phyloP scores from a whole-genome alignment of 1,139 yeast species.

The Geotrichum carabidarum region DNA sequence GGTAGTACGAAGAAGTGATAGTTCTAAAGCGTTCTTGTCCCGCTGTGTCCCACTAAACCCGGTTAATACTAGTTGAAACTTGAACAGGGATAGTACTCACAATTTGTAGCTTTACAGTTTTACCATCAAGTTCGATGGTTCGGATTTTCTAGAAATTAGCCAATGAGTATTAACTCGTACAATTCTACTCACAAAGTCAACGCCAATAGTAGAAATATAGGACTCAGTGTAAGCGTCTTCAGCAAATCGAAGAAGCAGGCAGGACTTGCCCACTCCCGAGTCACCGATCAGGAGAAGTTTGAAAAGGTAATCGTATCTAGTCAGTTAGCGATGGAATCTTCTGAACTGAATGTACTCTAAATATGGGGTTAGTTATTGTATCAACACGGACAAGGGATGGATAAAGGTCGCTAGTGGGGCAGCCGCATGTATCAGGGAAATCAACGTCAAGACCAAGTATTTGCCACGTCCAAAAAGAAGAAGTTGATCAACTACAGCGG shows the following conservation, averaged over 20 bases:
- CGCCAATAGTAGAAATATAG: slow-evolving; percentile 96
- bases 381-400: too few species aligned
- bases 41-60: slow-evolving; percentile 82
- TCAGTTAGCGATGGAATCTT: slow-evolving; percentile 3
- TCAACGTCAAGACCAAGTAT: not conserved
- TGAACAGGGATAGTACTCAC: slow-evolving; percentile 22
- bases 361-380: not conserved
- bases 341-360: not conserved
- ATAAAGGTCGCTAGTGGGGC: not conserved
- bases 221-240: slow-evolving; percentile 97
- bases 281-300: slow-evolving; percentile 92
- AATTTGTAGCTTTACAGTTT: slow-evolving; percentile 92
- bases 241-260: slow-evolving; percentile 89
- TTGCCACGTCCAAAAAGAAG: not conserved
- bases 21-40: slow-evolving; percentile 98
- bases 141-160: slow-evolving; percentile 57
- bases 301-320: slow-evolving; percentile 85
- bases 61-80: not conserved
- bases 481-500: too few species aligned
- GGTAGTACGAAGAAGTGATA: slow-evolving; percentile 93
- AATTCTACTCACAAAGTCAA: slow-evolving; percentile 55
- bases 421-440: not conserved
- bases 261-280: slow-evolving; percentile 97
- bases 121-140: slow-evolving; percentile 93
- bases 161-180: not conserved